Base-by-base conservation (phyloP, 2,329 filamentous ascomycete genomes). In the Arthroderma sp. region DNA sequence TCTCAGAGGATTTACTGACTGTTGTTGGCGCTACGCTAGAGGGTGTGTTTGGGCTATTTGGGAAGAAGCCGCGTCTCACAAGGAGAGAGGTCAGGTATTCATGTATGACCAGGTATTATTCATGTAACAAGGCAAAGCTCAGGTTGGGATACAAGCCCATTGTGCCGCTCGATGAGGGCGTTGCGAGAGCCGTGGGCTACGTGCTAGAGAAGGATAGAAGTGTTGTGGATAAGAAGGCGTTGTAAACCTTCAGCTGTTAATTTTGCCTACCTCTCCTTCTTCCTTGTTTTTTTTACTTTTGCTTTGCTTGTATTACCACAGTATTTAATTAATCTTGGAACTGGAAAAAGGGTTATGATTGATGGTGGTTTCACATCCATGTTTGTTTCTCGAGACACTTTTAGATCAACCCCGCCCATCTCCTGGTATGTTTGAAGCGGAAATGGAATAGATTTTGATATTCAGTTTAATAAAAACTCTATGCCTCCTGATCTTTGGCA, bases 51-150 rank as follows among this genome's bases (percentile, higher is more conserved):
- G 64, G 61, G 27, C 43, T 69, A 22, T 60, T 66, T 36, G 68
- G 69, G 6, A 63, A 68, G 49, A 66, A 63, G 36, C 68, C 68
- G n/a, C 64, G 64, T 38, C 51, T 72, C 48, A 69, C 66, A 6
- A 57, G 63, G 38, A 62, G 66, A 46, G 61, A 58, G 15, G 65
- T 71, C 47, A 62, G 66, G 33, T 71, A 68, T 53, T 68, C 68
- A 40, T 68, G 64, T 51, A 70, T 71, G 63, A 65, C 66, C 36
- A 64, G 69, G 33, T 72, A 66, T 53, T 72, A 65, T 49, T 68
- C 62, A 29, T 65, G 65, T 44, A 61, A 67, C 15, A 71, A 71
- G 53, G 66, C 69, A 27, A 70, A 66, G 58, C 51, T 51, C 40
- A 58, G 66, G 40, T 56, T 71, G 7, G 67, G 65, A 10, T 73